phyloP scores from a whole-genome alignment of 495 filamentous ascomycete genomes.

The Penicillium tannophilum region DNA sequence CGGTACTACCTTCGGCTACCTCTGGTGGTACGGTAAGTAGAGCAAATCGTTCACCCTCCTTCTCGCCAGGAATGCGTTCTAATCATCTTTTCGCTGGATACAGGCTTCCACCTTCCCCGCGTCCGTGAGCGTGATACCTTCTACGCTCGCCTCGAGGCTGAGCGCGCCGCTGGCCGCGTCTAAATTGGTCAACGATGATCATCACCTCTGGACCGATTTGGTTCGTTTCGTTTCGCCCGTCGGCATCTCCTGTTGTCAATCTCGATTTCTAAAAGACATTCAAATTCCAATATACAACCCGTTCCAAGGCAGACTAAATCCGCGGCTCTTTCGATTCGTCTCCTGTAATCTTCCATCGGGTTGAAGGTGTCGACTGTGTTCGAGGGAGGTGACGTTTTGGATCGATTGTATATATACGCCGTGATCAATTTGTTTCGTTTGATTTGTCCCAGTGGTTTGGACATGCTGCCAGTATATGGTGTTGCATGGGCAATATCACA shows the following conservation, averaged over 20 bases:
- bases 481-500: neutral
- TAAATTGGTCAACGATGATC: constrained; percentile 31
- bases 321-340: neutral
- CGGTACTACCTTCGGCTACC: constrained; percentile 70
- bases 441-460: neutral
- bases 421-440: constrained; percentile 24
- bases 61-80: neutral
- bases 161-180: constrained; percentile 53
- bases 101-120: constrained; percentile 77
- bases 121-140: constrained; percentile 73
- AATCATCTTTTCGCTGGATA: neutral
- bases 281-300: constrained; percentile 13
- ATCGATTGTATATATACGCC: constrained; percentile 38
- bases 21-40: constrained; percentile 80
- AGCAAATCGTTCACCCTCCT: constrained; percentile 2
- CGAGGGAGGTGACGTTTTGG: constrained; percentile 16
- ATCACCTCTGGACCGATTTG: constrained; percentile 13
- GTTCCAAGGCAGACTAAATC: constrained; percentile 4
- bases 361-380: constrained; percentile 20
- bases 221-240: constrained; percentile 18
- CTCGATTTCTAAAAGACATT: constrained; percentile 7
- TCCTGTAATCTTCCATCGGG: constrained; percentile 10
- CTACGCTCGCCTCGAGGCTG: constrained; percentile 75
- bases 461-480: neutral
- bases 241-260: constrained; percentile 18